Base-by-base conservation (phyloP, 495 filamentous ascomycete genomes). In the Penicillium manginii region DNA sequence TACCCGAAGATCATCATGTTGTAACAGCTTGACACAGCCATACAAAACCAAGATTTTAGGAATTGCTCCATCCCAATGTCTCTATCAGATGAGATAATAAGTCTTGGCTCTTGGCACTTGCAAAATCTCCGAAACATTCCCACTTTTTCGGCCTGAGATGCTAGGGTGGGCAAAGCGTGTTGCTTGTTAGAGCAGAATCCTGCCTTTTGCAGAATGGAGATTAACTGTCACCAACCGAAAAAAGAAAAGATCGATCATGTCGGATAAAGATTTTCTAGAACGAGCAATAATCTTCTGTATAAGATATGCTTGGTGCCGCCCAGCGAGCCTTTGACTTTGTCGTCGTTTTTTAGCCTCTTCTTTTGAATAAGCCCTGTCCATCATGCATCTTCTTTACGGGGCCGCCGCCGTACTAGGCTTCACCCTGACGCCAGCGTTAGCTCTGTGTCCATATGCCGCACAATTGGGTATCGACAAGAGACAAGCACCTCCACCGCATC, bases 381-480 rank as follows among this genome's bases (percentile, higher is more conserved):
- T 11, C 8, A 58, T 58, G 55, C 35, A 7, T 33, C 2, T 26
- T 26, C 15, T 52, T 26, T 15, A 31, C 8, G 39, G 37, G 29
- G 40, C 49, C 23, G 11, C 43, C 43, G 40, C 39, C 29, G 26
- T 58, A 7, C 19, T 58, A 11, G 40, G 55, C 48, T 17, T 58
- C 21, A 42, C 49, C 22, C n/a, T 46, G 18, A 29, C 19, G 10
- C 14, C 49, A 1, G 35, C 55, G 11, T 47, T 43, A 49, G 55
- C 55, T 37, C 40, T 58, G 22, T 58, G 55, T 9, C 55, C 55
- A 33, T 58, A 52, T 52, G 55, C 55, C 6, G 55, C 50, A 29
- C 29, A 46, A 18, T 35, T 52, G 55, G 40, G 23, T 10, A 22
- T 52, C n/a, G 55, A 58, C 9, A 58, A 58, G 26, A 52, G 18